phyloP scores from a whole-genome alignment of 2,329 filamentous ascomycete genomes.

The Calcarisporium arbuscula region DNA sequence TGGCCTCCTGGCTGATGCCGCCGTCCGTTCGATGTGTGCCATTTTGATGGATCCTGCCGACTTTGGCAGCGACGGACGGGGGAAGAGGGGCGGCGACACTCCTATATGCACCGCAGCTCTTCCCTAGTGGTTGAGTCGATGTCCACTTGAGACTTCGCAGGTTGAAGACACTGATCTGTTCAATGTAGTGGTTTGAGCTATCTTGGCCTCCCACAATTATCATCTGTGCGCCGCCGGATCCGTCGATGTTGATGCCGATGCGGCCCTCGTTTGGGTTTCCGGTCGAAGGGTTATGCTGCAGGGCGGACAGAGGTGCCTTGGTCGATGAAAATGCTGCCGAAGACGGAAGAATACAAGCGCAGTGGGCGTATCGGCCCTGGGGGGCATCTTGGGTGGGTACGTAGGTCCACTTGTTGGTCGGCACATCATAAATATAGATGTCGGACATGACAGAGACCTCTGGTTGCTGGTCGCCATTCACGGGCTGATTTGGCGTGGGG shows the following conservation, averaged over 20 bases:
- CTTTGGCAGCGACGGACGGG: slow-evolving; percentile 55
- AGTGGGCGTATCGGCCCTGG: slow-evolving; percentile 93
- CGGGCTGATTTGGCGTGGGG: slow-evolving; percentile 53
- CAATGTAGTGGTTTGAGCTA: slow-evolving; percentile 96
- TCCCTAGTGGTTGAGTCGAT: slow-evolving; percentile 76
- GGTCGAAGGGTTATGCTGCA: slow-evolving; percentile 82
- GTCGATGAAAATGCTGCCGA: slow-evolving; percentile 81
- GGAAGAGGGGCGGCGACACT: slow-evolving; percentile 86
- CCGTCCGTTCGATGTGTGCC: slow-evolving; percentile 35
- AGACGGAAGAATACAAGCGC: slow-evolving; percentile 85
- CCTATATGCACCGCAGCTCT: slow-evolving; percentile 92
- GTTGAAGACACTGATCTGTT: slow-evolving; percentile 98
- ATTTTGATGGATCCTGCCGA: slow-evolving; percentile 49
- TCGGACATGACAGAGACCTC: slow-evolving; percentile 98
- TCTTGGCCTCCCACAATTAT: slow-evolving; percentile 95
- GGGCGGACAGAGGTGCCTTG: slow-evolving; percentile 74
- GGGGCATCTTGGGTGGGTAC: slow-evolving; percentile 75
- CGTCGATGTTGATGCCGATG: slow-evolving; percentile 84
- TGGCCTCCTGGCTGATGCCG: slow-evolving; percentile 44
- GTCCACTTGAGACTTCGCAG: slow-evolving; percentile 93
- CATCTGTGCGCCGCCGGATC: slow-evolving; percentile 91
- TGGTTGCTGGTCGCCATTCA: slow-evolving; percentile 51
- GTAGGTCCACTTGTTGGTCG: slow-evolving; percentile 76
- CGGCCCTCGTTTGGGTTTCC: slow-evolving; percentile 81
- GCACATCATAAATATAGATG: slow-evolving; percentile 89